phyloP scores from a whole-genome alignment of 257 asterid genomes.

The Orobanche coerulescens region DNA sequence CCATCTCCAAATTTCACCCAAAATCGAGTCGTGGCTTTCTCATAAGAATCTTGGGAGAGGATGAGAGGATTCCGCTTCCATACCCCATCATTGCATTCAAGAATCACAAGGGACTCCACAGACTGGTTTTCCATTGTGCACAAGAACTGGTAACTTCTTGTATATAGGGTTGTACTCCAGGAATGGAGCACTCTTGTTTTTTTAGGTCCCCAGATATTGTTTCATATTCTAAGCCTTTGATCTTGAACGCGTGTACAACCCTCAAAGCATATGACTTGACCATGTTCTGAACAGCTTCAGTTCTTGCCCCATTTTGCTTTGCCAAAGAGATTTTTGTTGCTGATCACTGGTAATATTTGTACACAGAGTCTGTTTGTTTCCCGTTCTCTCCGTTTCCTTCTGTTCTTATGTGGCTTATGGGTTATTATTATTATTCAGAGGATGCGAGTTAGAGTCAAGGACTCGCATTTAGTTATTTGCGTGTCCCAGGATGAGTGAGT shows the following conservation, averaged over 20 bases:
- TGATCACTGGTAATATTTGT: background rate
- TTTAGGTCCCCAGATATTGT: slow-evolving; percentile 40
- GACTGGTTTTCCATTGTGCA: slow-evolving; percentile 63
- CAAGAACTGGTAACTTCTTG: slow-evolving; percentile 52
- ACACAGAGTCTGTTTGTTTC: background rate
- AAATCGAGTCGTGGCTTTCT: slow-evolving; percentile 52
- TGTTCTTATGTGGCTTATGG: no score
- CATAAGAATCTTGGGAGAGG: slow-evolving; percentile 51
- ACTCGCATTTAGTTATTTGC: no score
- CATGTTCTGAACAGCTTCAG: slow-evolving; percentile 57
- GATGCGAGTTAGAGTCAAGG: no score
- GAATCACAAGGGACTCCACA: slow-evolving; percentile 71
- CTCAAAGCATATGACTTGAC: slow-evolving; percentile 60
- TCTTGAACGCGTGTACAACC: slow-evolving; percentile 46
- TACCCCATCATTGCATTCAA: slow-evolving; percentile 63
- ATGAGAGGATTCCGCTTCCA: slow-evolving; percentile 54
- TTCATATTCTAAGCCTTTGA: slow-evolving; percentile 52
- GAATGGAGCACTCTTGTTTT: slow-evolving; percentile 48
- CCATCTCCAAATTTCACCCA: slow-evolving; percentile 76
- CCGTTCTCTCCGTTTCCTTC: background rate
- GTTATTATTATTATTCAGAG: no score
- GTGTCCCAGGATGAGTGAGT: no score
- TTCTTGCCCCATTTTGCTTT: slow-evolving; percentile 46
- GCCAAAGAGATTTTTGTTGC: background rate
- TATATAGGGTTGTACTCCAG: slow-evolving; percentile 50